phyloP scores from a whole-genome alignment of 768 basidiomycete genomes.

The Glaciozyma martinii region DNA sequence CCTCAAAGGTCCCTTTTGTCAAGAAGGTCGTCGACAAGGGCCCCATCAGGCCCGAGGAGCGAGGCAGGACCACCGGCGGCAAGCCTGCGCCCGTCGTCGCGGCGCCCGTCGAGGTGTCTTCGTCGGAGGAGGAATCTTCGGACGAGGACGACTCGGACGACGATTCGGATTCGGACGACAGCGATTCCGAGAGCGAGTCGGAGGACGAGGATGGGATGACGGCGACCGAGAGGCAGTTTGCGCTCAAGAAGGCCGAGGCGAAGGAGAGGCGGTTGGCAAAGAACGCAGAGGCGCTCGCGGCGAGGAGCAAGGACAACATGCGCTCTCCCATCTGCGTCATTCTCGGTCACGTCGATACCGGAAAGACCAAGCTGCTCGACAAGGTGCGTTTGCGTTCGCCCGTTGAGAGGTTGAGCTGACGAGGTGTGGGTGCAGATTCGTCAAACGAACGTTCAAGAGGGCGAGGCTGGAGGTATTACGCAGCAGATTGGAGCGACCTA shows the following conservation, averaged over 20 bases:
- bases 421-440: constrained; percentile 60
- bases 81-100: constrained; percentile 7
- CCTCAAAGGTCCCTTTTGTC: constrained; percentile 28
- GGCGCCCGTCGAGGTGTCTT: constrained; percentile 29
- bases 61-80: constrained; percentile 32
- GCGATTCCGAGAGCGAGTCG: constrained; percentile 35
- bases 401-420: neutral
- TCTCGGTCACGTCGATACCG: constrained; percentile 97
- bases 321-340: constrained; percentile 98
- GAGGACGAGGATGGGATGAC: constrained; percentile 50
- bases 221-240: constrained; percentile 55
- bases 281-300: constrained; percentile 74
- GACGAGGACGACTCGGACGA: constrained; percentile 44
- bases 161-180: constrained; percentile 47
- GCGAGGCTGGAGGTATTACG: constrained; percentile 98
- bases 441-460: constrained; percentile 98
- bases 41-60: constrained; percentile 37
- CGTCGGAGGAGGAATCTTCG: constrained; percentile 42
- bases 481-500: constrained; percentile 99
- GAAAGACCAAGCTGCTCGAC: constrained; percentile 94
- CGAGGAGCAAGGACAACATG: constrained; percentile 75
- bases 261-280: constrained; percentile 66
- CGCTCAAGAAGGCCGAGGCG: constrained; percentile 73
- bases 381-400: constrained; percentile 52
- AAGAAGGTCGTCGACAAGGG: constrained; percentile 36